phyloP scores from a whole-genome alignment of 2,329 filamentous ascomycete species.

The Clarireedia homoeocarpa region DNA sequence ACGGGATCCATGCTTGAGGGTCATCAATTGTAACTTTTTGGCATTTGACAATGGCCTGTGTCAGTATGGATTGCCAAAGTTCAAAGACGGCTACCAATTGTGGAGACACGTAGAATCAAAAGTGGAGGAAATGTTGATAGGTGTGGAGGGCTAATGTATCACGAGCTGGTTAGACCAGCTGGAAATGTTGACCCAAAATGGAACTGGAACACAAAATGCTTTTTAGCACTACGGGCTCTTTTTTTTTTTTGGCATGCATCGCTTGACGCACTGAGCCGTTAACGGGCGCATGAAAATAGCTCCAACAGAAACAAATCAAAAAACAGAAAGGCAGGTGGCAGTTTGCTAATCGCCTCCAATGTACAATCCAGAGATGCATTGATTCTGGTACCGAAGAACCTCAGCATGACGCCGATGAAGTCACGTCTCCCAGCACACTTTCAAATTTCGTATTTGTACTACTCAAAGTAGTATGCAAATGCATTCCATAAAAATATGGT shows the following conservation, averaged over 20 bases:
- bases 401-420: not conserved
- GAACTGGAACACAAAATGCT: constrained; percentile 19
- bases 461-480: not conserved
- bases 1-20: constrained; percentile 12
- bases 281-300: constrained; percentile 20
- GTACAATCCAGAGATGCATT: not conserved
- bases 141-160: constrained; percentile 29
- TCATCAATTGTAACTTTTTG: constrained; percentile 13
- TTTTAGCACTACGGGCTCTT: constrained; percentile 11
- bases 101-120: constrained; percentile 27
- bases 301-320: not conserved
- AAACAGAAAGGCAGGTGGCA: not conserved
- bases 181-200: constrained; percentile 28
- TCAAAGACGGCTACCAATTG: constrained; percentile 15
- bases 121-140: constrained; percentile 24
- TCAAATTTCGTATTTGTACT: not conserved
- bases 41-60: constrained; percentile 13
- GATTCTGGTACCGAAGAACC: not conserved
- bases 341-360: not conserved
- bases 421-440: not conserved
- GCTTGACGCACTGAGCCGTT: constrained; percentile 20
- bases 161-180: constrained; percentile 16
- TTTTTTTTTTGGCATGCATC: constrained; percentile 11
- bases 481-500: not conserved
- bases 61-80: constrained; percentile 21